phyloP scores from a whole-genome alignment of 257 asterid genomes.

The Jacaranda mimosifolia region DNA sequence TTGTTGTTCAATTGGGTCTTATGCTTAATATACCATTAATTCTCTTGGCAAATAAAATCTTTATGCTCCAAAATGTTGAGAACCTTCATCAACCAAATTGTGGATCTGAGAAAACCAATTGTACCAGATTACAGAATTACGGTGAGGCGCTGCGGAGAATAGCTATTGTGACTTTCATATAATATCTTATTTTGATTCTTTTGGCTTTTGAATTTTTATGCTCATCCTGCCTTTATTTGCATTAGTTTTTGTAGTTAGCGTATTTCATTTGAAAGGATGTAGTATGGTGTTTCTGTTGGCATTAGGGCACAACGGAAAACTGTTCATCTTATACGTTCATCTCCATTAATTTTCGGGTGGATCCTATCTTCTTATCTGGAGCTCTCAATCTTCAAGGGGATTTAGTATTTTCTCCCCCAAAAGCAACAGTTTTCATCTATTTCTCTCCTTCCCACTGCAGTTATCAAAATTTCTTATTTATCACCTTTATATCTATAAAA shows the following conservation, averaged over 20 bases:
- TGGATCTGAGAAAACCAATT: not conserved
- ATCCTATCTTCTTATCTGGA: constrained; percentile 7
- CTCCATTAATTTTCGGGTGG: not conserved
- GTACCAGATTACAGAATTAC: not conserved
- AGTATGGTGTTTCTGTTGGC: not conserved
- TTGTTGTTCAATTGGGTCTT: constrained; percentile 19
- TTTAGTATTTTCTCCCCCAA: not conserved
- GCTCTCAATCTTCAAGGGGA: constrained; percentile 8
- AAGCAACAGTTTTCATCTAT: not conserved
- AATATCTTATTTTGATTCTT: not conserved
- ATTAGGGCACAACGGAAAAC: not conserved
- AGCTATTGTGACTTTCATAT: not conserved
- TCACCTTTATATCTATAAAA: constrained; percentile 1
- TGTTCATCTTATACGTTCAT: not conserved
- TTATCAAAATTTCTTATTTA: not conserved
- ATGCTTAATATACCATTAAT: not conserved
- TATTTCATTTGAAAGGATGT: not conserved
- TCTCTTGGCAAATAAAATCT: not conserved
- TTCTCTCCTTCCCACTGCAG: not conserved
- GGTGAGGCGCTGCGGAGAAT: not conserved
- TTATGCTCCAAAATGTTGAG: not conserved
- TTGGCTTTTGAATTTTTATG: not conserved
- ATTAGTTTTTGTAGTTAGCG: not conserved
- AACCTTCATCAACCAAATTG: constrained; percentile 1
- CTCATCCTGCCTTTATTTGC: not conserved